These are phyloP conservation scores for Colletotrichum sp. DNA, from an alignment of 2,329 filamentous ascomycete species.

Conservation along the genomic window DNA sequence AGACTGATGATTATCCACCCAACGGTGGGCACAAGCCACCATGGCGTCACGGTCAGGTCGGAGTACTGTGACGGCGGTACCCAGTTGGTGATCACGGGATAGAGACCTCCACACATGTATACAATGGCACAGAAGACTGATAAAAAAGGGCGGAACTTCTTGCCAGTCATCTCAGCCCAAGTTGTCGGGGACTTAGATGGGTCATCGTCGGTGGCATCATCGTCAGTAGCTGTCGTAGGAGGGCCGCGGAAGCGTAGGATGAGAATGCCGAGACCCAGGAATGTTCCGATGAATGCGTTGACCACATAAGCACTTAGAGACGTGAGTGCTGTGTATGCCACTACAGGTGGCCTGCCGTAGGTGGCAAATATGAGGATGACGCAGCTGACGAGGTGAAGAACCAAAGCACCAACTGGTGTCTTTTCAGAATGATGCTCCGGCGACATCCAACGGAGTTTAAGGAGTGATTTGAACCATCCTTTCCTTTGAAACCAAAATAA, in stretches of 20 bases:
- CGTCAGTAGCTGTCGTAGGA: conserved; percentile 24
- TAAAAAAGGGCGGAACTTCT: conserved; percentile 32
- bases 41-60: conserved; percentile 12
- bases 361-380: conserved; percentile 39
- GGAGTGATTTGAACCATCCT: conserved; percentile 32
- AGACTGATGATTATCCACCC: conserved; percentile 33
- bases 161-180: conserved; percentile 37
- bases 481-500: conserved; percentile 33
- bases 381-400: conserved; percentile 38
- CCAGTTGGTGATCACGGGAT: conserved; percentile 36
- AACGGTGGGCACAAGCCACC: conserved; percentile 36
- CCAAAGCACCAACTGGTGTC: conserved; percentile 39
- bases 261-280: conserved; percentile 38
- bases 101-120: conserved; percentile 35
- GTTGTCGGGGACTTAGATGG: conserved; percentile 22
- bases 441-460: conserved; percentile 32
- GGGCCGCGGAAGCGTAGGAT: conserved; percentile 38
- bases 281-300: conserved; percentile 38
- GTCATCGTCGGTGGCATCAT: neutral
- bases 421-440: conserved; percentile 40
- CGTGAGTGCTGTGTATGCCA: conserved; percentile 36
- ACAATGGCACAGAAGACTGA: conserved; percentile 34
- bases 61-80: conserved; percentile 25
- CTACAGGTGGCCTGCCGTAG: conserved; percentile 25
- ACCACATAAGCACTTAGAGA: conserved; percentile 36